Evolutionary conservation across 2,329 filamentous ascomycete species (phyloP).

Genomic region (Ophiostoma sp.): DNA sequence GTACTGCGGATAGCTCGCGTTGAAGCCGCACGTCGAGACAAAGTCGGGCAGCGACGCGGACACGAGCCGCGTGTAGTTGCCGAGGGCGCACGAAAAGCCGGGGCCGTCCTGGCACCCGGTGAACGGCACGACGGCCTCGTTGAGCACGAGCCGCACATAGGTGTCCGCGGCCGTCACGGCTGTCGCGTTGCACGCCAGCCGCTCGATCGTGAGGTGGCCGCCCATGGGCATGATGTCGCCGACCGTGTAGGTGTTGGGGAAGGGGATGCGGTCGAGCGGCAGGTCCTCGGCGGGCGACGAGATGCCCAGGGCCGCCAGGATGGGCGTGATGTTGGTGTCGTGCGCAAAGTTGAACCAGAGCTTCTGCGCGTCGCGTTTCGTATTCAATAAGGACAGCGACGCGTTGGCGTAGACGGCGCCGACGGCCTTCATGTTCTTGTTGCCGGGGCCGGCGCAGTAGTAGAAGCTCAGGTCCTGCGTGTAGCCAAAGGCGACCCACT

Average conservation of each 20-base stretch:
- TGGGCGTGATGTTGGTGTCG: constrained; percentile 27
- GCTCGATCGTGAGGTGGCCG: constrained; percentile 61
- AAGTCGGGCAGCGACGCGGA: constrained; percentile 27
- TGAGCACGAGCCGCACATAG: constrained; percentile 54
- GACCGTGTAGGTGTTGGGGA: constrained; percentile 23
- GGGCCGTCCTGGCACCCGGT: constrained; percentile 51
- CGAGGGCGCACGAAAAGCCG: constrained; percentile 47
- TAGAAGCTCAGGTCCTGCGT: constrained; percentile 63
- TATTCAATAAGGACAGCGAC: constrained; percentile 21
- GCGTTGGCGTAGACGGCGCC: constrained; percentile 26
- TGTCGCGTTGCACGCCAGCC: constrained; percentile 46
- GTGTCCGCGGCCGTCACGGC: constrained; percentile 26
- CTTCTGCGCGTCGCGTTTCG: constrained; percentile 18
- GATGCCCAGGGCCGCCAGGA: constrained; percentile 24
- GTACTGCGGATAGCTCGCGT: constrained; percentile 24
- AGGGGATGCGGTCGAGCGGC: constrained; percentile 43
- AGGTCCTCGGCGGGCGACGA: constrained; percentile 33
- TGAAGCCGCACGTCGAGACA: constrained; percentile 23
- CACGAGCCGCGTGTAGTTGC: constrained; percentile 43
- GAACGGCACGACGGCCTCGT: constrained; percentile 59
- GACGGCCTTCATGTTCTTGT: constrained; percentile 26
- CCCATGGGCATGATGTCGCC: constrained; percentile 54
- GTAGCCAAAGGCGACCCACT: constrained; percentile 61
- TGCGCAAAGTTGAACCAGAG: constrained; percentile 25
- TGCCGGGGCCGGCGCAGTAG: constrained; percentile 57